Evolutionary conservation across 129 eudicot genomes (phyloP).

Genomic region (Smallanthus sonchifolius): DNA sequence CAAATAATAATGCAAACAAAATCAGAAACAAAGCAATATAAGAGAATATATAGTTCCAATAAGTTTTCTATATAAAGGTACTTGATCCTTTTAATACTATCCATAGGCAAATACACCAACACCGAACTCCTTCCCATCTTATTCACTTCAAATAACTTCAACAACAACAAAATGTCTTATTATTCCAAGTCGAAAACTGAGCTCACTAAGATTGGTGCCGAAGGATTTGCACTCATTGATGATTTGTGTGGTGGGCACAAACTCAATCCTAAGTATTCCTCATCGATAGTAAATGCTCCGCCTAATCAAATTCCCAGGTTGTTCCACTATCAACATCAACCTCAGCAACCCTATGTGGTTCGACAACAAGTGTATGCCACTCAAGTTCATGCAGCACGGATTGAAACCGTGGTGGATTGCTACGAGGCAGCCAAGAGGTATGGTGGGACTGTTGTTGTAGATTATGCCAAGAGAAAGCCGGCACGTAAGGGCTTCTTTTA

Average conservation of each 20-base stretch:
- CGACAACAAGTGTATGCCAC: background rate
- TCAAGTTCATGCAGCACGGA: background rate
- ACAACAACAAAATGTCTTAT: background rate
- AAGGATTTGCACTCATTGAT: conserved; percentile 25
- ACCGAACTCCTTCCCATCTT: background rate
- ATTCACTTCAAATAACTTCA: background rate
- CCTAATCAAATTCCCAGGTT: background rate
- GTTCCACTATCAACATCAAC: conserved; percentile 18
- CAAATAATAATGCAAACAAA: background rate
- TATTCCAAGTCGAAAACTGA: conserved; percentile 15
- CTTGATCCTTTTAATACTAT: background rate
- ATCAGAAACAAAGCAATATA: background rate
- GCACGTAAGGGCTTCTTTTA: conserved; percentile 20
- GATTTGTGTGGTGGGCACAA: background rate
- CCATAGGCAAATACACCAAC: background rate
- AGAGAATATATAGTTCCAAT: background rate
- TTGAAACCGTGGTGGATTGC: conserved; percentile 24
- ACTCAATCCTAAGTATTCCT: background rate
- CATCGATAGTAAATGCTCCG: background rate
- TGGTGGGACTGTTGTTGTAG: conserved; percentile 40
- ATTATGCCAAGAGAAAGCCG: conserved; percentile 25
- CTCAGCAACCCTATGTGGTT: conserved; percentile 3
- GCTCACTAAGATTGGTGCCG: conserved; percentile 21
- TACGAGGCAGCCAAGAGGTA: conserved; percentile 32
- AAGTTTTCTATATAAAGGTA: conserved; percentile 16